Percentiles rank a stretch among this genome's conserved stretches.
These are phyloP conservation scores for Aristolochia contorta DNA, from an alignment of 164 flowering plant genomes.

Conservation along the genomic window DNA sequence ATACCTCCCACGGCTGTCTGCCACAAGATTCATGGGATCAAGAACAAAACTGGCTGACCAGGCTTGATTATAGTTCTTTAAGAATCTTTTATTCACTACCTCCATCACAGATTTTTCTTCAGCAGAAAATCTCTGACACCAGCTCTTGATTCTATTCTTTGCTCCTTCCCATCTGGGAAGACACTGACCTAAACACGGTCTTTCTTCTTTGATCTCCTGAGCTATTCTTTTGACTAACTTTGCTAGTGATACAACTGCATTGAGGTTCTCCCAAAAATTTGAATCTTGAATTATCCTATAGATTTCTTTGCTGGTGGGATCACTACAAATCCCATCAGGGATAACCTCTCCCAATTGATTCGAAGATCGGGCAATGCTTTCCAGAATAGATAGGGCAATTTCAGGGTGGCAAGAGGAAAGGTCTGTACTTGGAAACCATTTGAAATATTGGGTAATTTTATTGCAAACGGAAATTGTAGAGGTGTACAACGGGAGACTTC, in stretches of 20 bases:
- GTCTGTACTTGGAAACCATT: constrained; percentile 2
- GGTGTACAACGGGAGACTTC: constrained; percentile 15
- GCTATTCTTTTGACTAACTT: not conserved
- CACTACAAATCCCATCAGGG: not conserved
- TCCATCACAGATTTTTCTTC: constrained; percentile 20
- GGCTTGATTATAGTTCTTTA: constrained; percentile 52
- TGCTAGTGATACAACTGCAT: constrained; percentile 2
- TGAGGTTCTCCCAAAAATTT: constrained; percentile 17
- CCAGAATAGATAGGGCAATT: constrained; percentile 12
- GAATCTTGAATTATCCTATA: constrained; percentile 12
- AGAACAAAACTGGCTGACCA: constrained; percentile 65
- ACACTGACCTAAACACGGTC: constrained; percentile 22
- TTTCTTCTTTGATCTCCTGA: constrained; percentile 18
- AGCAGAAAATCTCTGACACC: constrained; percentile 16
- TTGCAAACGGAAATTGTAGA: constrained; percentile 13
- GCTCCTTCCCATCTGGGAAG: constrained; percentile 22
- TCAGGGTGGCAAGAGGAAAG: constrained; percentile 4
- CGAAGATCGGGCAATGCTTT: constrained; percentile 10
- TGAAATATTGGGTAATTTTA: constrained; percentile 10
- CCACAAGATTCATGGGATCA: constrained; percentile 45
- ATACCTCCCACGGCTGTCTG: constrained; percentile 48
- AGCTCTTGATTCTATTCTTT: constrained; percentile 13
- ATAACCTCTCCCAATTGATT: constrained; percentile 8
- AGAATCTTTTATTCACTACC: constrained; percentile 18
- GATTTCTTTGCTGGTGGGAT: constrained; percentile 13